Evolutionary conservation across 345 rosid species (phyloP).

Genomic region (Linum trigynum): DNA sequence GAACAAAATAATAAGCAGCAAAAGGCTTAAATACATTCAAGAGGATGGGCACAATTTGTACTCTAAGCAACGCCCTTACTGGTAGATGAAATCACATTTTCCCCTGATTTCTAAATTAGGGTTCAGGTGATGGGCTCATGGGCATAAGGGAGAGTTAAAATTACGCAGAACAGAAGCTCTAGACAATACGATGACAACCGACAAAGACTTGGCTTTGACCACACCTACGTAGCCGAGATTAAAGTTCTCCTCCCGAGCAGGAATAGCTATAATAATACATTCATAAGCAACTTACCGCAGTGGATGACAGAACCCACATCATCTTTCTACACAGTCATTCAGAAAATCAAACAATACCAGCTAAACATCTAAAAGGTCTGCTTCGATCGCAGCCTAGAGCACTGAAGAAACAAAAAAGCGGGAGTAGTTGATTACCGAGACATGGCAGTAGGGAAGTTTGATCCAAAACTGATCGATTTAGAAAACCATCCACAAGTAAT

Average conservation of each 20-base stretch:
- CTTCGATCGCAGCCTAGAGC: background rate
- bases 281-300: background rate
- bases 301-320: background rate
- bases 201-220: background rate
- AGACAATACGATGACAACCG: no score
- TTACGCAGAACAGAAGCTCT: no score
- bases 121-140: background rate
- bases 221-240: background rate
- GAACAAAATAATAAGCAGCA: no score
- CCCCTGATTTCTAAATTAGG: background rate
- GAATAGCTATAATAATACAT: background rate
- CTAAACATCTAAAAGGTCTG: background rate
- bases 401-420: background rate
- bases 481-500: background rate
- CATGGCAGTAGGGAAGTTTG: constrained; percentile 8
- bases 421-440: constrained; percentile 10
- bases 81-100: background rate
- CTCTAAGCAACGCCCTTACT: no score
- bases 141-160: background rate
- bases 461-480: background rate
- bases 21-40: no score
- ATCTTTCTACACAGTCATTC: background rate
- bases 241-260: background rate
- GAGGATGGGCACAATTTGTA: no score
- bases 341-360: background rate